These are phyloP conservation scores for Xylogone sp. DNA, from an alignment of 2,329 filamentous ascomycete genomes.

Conservation along the genomic window DNA sequence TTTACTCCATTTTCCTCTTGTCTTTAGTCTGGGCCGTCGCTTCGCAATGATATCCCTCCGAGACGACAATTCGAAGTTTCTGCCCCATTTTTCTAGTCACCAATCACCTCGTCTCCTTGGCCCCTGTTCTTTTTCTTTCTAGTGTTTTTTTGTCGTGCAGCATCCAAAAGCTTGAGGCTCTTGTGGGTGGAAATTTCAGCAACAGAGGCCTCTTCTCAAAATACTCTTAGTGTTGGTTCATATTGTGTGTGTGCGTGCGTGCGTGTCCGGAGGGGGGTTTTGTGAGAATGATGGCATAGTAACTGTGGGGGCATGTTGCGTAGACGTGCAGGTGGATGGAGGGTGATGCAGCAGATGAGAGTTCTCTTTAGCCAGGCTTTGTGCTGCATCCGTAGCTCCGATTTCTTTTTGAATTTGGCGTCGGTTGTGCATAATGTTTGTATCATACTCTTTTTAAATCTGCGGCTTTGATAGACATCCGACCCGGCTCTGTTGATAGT, in stretches of 20 bases:
- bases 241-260: neutral
- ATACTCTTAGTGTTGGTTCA: slow-evolving; percentile 13
- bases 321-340: slow-evolving; percentile 8
- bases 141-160: slow-evolving; percentile 16
- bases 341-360: slow-evolving; percentile 7
- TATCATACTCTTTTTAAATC: slow-evolving; percentile 24
- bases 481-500: neutral
- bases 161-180: slow-evolving; percentile 20
- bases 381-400: slow-evolving; percentile 6
- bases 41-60: slow-evolving; percentile 31
- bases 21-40: slow-evolving; percentile 25
- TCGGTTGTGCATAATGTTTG: slow-evolving; percentile 21
- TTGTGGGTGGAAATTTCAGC: slow-evolving; percentile 19
- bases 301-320: neutral
- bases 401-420: slow-evolving; percentile 10
- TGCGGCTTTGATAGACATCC: slow-evolving; percentile 31
- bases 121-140: slow-evolving; percentile 15
- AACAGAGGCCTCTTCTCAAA: slow-evolving; percentile 14
- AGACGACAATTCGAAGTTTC: slow-evolving; percentile 23
- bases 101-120: slow-evolving; percentile 17
- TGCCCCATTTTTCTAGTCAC: slow-evolving; percentile 16
- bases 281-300: slow-evolving; percentile 10
- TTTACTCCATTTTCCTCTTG: slow-evolving; percentile 27
- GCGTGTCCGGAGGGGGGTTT: slow-evolving; percentile 10
- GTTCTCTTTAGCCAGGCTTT: slow-evolving; percentile 11